These are phyloP conservation scores for Coleophoma cylindrospora DNA, from an alignment of 2,329 filamentous ascomycete genomes.

Conservation along the genomic window DNA sequence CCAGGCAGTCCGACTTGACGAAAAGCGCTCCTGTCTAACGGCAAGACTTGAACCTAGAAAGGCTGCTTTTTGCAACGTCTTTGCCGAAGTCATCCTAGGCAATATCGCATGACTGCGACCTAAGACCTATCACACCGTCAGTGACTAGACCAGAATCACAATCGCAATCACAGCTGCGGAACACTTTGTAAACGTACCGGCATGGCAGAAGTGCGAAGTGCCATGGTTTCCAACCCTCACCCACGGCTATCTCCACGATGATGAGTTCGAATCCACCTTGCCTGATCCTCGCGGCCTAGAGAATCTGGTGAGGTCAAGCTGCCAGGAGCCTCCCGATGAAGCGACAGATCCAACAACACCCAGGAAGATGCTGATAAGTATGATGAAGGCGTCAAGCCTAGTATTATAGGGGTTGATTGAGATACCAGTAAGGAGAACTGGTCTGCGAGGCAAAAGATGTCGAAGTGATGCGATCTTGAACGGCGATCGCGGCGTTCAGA, in stretches of 20 bases:
- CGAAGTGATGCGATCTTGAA: not conserved
- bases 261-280: too few relatives aligned
- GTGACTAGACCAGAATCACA: not conserved
- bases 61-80: too few relatives aligned
- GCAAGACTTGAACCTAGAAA: too few relatives aligned
- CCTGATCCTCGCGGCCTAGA: too few relatives aligned
- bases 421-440: not conserved
- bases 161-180: not conserved
- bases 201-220: not conserved
- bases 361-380: not conserved
- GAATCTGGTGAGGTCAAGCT: too few relatives aligned
- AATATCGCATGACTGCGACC: too few relatives aligned
- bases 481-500: too few relatives aligned
- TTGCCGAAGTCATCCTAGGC: too few relatives aligned
- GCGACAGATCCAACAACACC: not conserved
- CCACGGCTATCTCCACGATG: not conserved
- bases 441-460: not conserved
- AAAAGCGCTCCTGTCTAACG: constrained; percentile 3
- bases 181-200: not conserved
- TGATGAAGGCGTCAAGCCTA: not conserved
- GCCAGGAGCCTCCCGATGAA: too few relatives aligned
- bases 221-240: not conserved
- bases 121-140: not conserved
- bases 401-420: not conserved
- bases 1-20: constrained; percentile 14